Evolutionary conservation across 306 rosid genomes (phyloP), one percentile per base, ranked within the genome.

Genomic region (Prunus armeniaca): DNA sequence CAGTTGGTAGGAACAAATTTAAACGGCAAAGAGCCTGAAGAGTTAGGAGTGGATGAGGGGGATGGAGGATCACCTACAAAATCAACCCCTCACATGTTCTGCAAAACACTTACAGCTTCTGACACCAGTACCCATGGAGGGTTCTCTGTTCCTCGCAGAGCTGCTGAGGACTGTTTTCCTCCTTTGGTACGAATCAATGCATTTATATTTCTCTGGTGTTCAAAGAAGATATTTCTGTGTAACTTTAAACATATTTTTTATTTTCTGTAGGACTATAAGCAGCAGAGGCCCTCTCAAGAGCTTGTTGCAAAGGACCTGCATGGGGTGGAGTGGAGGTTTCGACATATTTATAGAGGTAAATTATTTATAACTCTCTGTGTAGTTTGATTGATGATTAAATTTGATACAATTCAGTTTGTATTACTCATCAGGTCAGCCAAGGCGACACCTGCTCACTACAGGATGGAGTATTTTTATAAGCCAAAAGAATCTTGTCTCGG

Each of bases 71-170:
- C 87, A 76, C 87, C 95, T 61, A 71, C 94, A 77, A 94, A 88
- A 82, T 86, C 96, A 79, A 90, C 97, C 50, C 91, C 98, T 84
- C 98, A 94, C 75, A 94, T 94, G 97, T 94, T 94, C 80, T 94
- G 98, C 89, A 94, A 94, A 74, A 94, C 98, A 24, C 98, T 94
- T 61, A 94, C 98, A 28, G 98, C 98, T 32, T 94, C 97, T 55
- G 98, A 94, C 72, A 94, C 98, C 60, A 94, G 98, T 83, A 94
- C 96, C 50, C 98, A 94, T 51, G 98, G 98, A 47, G 98, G 98
- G 45, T 94, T 94, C 82, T 94, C 98, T 12, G 98, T 94, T 74
- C 98, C 98, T 77, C 96, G 98, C 43, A 78, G 98, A 84, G 98
- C 98, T 51, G 98, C 98, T 20, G 98, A 94, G 81, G 98, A 94